Evolutionary conservation across 139 green algal genomes (phyloP), one percentile per base, ranked within the genome.

Genomic region (Eudorina sp.): DNA sequence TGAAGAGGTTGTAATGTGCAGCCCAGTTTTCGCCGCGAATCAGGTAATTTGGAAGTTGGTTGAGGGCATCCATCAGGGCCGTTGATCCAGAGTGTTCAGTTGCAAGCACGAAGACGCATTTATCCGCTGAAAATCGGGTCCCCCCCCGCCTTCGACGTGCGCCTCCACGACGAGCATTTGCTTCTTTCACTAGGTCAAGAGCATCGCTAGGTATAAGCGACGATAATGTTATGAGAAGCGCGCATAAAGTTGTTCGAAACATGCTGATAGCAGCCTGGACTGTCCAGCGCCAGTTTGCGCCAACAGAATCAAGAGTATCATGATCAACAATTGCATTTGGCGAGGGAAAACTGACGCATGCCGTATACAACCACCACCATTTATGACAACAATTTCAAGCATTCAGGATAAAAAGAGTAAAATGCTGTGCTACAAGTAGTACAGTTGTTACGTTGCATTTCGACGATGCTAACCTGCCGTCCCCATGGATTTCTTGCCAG

Each of bases 21-120:
- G 45, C 43, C 73, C 73, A 81, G 46, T 81, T 81, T n/a, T 81
- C 73, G 29, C 73, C 73, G 27, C 73, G 73, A 5, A 81, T 81
- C 9, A 81, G 46, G 73, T 64, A 81, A 45, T 64, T 81, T 29
- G 73, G 73, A 27, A 81, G 43, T 41, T 81, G 73, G n/a, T 81
- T 81, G 0, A 81, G 73, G 3, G 73, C 73, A 62, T 81, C 73
- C 73, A 81, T 81, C 7, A 81, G 43, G 1, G 73, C 73, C 4
- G 27, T 64, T 16, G 73, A 81, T 43, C 73, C 73, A 13, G 73
- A 62, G 31, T 62, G 45, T 5, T 8, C 43, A 16, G 73, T 81
- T 7, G 73, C 73, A 25, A 81, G 43, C n/a, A 81, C 27, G 46
- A 81, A 81, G 4, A 81, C 73, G 31, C 73, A 81, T 41, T 43